Evolutionary conservation across 2,329 filamentous ascomycete species (phyloP), one percentile per base, ranked within the genome.

Genomic region (Sporothrix euskadiensis): DNA sequence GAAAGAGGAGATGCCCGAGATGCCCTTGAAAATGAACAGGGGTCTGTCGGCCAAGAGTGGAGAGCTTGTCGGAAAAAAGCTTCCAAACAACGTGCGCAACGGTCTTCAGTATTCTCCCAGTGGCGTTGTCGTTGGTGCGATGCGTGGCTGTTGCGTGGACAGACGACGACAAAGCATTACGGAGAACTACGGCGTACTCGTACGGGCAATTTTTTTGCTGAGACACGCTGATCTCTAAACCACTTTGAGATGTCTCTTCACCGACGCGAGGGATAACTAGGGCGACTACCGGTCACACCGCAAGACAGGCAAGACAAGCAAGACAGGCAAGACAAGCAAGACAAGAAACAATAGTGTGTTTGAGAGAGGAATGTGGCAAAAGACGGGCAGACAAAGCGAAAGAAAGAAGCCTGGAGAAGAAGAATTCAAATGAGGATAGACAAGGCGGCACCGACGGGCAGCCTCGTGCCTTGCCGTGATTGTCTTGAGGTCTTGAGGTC

Each of bases 71-170:
- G 47, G 26, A 26, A 14, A 26, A 30, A 30, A n/a, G 22, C 61
- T 30, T 44, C 39, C 39, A 47, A 41, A 47, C 39, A 47, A 30
- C 61, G 61, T 66, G 61, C 10, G 6, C 39, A 47, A 39, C 19
- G 22, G 39, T 22, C 12, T 57, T 26, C 19, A 26, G 26, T 26
- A 26, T 26, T 26, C 14, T 8, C 12, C 56, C 39, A 30, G 56
- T 35, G 30, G 56, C 56, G 14, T 59, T 47, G 61, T 10, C 61
- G 35, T 41, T 30, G 59, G 14, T 35, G 35, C 35, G 39, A 14
- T 65, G 61, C 61, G 61, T 65, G 61, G 61, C 61, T 65, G 61
- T n/a, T 65, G 61, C 61, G 61, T 65, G 35, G 59, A 30, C 32
- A 54, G 5, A n/a, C 3, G 19, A 54, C 41, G 41, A 44, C 41